Percentiles rank a stretch among this genome's conserved stretches.
Evolutionary conservation across 768 basidiomycete species (phyloP).

Genomic region (Pulveroboletus sp.): DNA sequence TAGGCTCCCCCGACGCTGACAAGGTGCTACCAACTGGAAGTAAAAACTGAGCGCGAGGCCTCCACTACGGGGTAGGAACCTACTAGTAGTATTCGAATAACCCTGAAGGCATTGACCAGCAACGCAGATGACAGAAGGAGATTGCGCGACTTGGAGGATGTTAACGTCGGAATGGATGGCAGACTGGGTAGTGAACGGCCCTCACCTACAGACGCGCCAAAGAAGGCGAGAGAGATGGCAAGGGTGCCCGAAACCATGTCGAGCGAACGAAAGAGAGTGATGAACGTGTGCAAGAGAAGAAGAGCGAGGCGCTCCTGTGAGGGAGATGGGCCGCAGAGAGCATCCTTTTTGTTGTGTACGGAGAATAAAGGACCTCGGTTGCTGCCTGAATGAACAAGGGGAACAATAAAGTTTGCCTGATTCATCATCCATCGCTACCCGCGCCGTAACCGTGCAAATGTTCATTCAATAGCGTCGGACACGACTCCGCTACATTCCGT

Average conservation of each 20-base stretch:
- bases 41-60: constrained; percentile 11
- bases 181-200: background rate
- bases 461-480: background rate
- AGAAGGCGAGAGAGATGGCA: constrained; percentile 32
- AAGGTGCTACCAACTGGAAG: constrained; percentile 64
- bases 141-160: constrained; percentile 46
- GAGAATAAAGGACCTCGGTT: constrained; percentile 25
- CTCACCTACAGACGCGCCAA: constrained; percentile 39
- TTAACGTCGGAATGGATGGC: background rate
- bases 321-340: background rate
- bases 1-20: constrained; percentile 48
- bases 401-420: constrained; percentile 26
- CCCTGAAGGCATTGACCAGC: constrained; percentile 87
- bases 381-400: constrained; percentile 27
- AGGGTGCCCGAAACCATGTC: constrained; percentile 40
- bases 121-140: constrained; percentile 69
- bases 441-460: constrained; percentile 9
- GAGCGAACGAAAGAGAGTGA: constrained; percentile 22
- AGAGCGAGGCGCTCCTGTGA: constrained; percentile 20
- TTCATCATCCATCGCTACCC: constrained; percentile 3
- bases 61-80: constrained; percentile 31
- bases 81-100: constrained; percentile 62
- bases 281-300: constrained; percentile 18
- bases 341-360: constrained; percentile 29
- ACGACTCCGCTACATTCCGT: too few species aligned